Base-by-base conservation (phyloP, 2,329 filamentous ascomycete genomes). In the Endoconidiophora laricicola region DNA sequence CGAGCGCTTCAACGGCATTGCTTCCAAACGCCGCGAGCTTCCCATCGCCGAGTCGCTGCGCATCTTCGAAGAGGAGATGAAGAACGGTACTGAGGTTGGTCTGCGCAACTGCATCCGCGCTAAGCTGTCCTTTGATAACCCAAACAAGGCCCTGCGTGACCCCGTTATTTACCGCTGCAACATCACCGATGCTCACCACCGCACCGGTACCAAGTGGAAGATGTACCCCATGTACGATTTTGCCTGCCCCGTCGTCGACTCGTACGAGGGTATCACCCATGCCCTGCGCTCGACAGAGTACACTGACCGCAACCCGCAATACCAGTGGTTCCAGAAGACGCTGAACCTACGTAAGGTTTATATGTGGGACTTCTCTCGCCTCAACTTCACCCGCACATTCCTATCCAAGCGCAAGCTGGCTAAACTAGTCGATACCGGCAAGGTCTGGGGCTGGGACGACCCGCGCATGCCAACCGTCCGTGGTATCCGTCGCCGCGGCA, bases 81-180 rank as follows among this genome's bases (percentile, higher is more conserved):
- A 88, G 71, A 74, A 76, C 51, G 88, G 83, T 42, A 82, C 79
- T 2, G 76, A 82, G 45, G 80, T 88, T 63, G 91, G 91, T 53
- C 67, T 79, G 45, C 78, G 74, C 61, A 88, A 90, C 78, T 95
- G 86, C 67, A 93, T 98, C 57, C 83, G 91, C 54, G 91, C 91
- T 52, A 95, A 93, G 72, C 85, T 96, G 58, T 90, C 86, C 1
- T 78, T 84, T 58, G 85, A 94, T 64, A 83, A 91, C 67, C 83
- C 83, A 56, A 96, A 98, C 72, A 94, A 94, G 67, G 86, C 91
- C 48, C 81, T 96, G 76, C 78, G 91, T 56, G 91, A 98, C 64
- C 91, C 91, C 10, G 88, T 96, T 65, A 93, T 98, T 64, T 96
- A 95, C 73, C 81, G 91, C 57, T 95, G 87, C 76, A 94, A 94